Evolutionary conservation across 2,329 filamentous ascomycete species (phyloP), one percentile per base, ranked within the genome.

Genomic region (Verticillium albo-atrum): DNA sequence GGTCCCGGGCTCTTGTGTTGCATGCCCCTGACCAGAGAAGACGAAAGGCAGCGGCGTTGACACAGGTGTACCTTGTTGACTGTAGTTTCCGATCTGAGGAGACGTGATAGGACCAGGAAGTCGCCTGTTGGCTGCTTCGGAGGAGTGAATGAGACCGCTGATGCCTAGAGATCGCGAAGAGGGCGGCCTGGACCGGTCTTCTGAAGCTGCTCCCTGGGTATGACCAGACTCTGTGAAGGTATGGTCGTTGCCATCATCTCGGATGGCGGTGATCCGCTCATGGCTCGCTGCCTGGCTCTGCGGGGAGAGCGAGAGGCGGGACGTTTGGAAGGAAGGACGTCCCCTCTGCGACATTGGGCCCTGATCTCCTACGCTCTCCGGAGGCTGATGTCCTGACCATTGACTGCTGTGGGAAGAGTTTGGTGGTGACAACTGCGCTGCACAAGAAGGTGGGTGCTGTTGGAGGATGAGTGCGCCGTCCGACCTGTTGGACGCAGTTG

Each of bases 311-410:
- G 28, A 26, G 67, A 74, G 77, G 70, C 76, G 80, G 75, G 82
- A 82, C 72, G 77, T 74, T 79, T 82, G 79, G 72, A 75, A 79
- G 81, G 82, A 76, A 74, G 77, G 78, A 79, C 79, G 74, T 69
- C 78, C 80, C 77, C 79, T 81, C 79, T 85, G 82, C 77, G 84
- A 86, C 85, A 88, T 88, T 78, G 83, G 81, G 78, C 76, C 76
- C 81, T 79, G 79, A 75, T 83, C 82, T 79, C 82, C 81, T 79
- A 74, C 76, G 73, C 75, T 73, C 74, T 74, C 75, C 71, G 76
- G 74, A 75, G 76, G 78, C 73, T 74, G 74, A 75, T 74, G 76
- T 77, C 77, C 78, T 73, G 78, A 74, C 82, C 84, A 87, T 87
- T 79, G 84, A 85, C 78, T 71, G 67, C 70, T 54, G 64, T 42